A percentile compares a stretch with the other conserved stretches of the same genome.
These are phyloP conservation scores for Acephala macrosclerotiorum DNA, from an alignment of 2,329 filamentous ascomycete genomes.

Conservation along the genomic window DNA sequence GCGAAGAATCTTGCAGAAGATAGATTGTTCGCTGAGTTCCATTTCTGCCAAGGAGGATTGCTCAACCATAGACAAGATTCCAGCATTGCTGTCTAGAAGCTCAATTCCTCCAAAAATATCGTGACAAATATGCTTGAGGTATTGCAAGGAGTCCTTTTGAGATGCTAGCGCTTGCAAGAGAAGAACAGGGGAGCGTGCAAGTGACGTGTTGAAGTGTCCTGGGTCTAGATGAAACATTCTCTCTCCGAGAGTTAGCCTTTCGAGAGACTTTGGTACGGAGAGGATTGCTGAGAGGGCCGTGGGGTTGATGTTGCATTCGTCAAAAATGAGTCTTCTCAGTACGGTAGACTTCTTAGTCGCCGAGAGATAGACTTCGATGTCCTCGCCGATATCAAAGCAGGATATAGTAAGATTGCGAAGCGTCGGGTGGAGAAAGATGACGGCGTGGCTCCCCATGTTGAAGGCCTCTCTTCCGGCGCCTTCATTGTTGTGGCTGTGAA, in stretches of 20 bases:
- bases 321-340: conserved; percentile 13
- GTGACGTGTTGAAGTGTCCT: not conserved
- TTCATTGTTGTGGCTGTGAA: conserved; percentile 13
- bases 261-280: conserved; percentile 12
- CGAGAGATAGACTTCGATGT: conserved; percentile 10
- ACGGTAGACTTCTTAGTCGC: conserved; percentile 7
- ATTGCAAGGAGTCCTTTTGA: conserved; percentile 12
- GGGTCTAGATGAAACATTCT: conserved; percentile 6
- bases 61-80: not conserved
- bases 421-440: conserved; percentile 19
- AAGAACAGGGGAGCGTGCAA: not conserved
- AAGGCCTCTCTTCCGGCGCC: conserved; percentile 6
- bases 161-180: conserved; percentile 13
- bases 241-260: conserved; percentile 14
- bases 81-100: not conserved
- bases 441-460: conserved; percentile 16
- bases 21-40: conserved; percentile 5
- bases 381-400: conserved; percentile 18
- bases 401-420: conserved; percentile 18
- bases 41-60: not conserved
- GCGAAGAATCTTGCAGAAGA: conserved; percentile 1
- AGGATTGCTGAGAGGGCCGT: conserved; percentile 13
- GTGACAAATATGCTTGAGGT: conserved; percentile 15
- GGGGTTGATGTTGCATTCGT: conserved; percentile 16
- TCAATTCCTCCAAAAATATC: not conserved